These are phyloP conservation scores for Thelonectria discophora DNA, from an alignment of 2,329 filamentous ascomycete species.

Conservation along the genomic window DNA sequence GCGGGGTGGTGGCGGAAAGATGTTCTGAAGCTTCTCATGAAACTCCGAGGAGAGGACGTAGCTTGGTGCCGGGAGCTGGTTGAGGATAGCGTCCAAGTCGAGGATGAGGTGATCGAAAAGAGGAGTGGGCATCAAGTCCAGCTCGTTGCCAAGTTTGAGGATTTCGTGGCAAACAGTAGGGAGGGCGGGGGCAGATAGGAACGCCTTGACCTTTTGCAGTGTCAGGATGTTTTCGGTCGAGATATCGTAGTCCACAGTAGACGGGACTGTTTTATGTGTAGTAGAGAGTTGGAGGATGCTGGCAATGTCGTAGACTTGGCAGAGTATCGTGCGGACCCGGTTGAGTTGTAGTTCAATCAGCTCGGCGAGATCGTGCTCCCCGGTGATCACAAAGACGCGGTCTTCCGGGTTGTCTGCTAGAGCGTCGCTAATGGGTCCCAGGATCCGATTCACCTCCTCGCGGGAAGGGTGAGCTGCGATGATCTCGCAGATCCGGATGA, in stretches of 20 bases:
- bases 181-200: slow-evolving; percentile 42
- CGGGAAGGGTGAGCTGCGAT: slow-evolving; percentile 30
- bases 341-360: slow-evolving; percentile 35
- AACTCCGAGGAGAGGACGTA: slow-evolving; percentile 41
- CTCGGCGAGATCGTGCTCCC: slow-evolving; percentile 34
- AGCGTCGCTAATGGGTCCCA: slow-evolving; percentile 34
- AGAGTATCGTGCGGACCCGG: slow-evolving; percentile 33
- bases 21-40: slow-evolving; percentile 35
- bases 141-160: slow-evolving; percentile 24
- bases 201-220: slow-evolving; percentile 36
- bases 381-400: slow-evolving; percentile 23
- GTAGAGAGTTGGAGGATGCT: slow-evolving; percentile 42
- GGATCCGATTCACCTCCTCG: slow-evolving; percentile 38
- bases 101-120: slow-evolving; percentile 42
- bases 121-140: slow-evolving; percentile 32
- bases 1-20: slow-evolving; percentile 32
- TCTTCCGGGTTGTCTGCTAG: slow-evolving; percentile 37
- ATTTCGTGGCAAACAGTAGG: slow-evolving; percentile 39
- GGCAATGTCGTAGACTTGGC: slow-evolving; percentile 42
- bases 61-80: slow-evolving; percentile 42
- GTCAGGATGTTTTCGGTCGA: slow-evolving; percentile 22
- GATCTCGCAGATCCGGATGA: slow-evolving; percentile 35
- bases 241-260: slow-evolving; percentile 37
- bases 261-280: slow-evolving; percentile 36
- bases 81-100: slow-evolving; percentile 44